Conservation (phyloP, 2,329 filamentous ascomycete species). For the Dactylellina cionopaga region DNA sequence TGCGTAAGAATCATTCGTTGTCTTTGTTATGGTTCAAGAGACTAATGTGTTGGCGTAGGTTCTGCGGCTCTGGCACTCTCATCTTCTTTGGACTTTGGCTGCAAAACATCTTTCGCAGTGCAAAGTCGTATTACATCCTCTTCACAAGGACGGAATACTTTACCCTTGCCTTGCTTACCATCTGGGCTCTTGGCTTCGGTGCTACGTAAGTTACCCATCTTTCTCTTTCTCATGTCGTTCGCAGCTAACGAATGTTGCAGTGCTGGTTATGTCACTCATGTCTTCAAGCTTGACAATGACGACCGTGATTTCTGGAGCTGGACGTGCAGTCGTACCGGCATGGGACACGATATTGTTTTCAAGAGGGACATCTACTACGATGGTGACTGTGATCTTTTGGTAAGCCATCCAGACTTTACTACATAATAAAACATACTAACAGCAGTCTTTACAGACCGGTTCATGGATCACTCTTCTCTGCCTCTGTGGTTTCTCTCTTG, state of each 20-base stretch:
- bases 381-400: constrained; percentile 49
- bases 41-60: constrained; percentile 33
- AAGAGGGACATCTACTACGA: constrained; percentile 51
- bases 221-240: neutral
- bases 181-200: constrained; percentile 41
- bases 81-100: constrained; percentile 52
- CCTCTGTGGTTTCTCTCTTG: constrained; percentile 47
- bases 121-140: constrained; percentile 49
- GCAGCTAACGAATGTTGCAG: constrained; percentile 12
- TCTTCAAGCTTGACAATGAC: constrained; percentile 50
- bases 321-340: constrained; percentile 43
- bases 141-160: constrained; percentile 50
- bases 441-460: constrained; percentile 28
- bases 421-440: neutral
- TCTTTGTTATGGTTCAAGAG: neutral
- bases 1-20: constrained; percentile 22
- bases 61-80: constrained; percentile 45
- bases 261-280: constrained; percentile 48
- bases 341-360: constrained; percentile 51
- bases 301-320: constrained; percentile 51
- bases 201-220: constrained; percentile 40
- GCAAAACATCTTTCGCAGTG: constrained; percentile 49
- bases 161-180: constrained; percentile 28
- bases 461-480: constrained; percentile 44
- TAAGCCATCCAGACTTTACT: neutral